Percentiles rank a stretch among this genome's conserved stretches.
Conservation (phyloP, 805 yeast genomes). For the Wickerhamiella vanderwaltii region DNA sequence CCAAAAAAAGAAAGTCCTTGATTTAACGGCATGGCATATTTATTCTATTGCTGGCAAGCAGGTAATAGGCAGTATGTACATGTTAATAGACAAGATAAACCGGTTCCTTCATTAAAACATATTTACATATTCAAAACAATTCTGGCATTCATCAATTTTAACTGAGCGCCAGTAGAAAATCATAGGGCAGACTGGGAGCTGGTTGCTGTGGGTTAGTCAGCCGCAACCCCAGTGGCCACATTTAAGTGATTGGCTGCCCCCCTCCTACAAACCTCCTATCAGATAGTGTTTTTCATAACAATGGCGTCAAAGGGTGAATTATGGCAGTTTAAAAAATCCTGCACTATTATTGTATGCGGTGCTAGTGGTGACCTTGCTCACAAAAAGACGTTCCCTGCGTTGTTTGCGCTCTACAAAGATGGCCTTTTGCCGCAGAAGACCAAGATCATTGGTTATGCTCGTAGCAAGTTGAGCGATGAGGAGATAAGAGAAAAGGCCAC, state of each 20-base stretch:
- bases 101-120: no score
- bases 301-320: constrained; percentile 4
- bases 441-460: constrained; percentile 82
- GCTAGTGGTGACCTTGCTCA: constrained; percentile 24
- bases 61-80: no score
- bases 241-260: constrained; percentile 5
- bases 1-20: no score
- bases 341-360: constrained; percentile 22
- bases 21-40: no score
- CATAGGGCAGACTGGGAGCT: no score
- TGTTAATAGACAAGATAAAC: no score
- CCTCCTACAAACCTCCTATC: no score
- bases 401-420: constrained; percentile 41
- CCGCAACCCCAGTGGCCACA: constrained; percentile 7
- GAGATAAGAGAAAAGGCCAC: constrained; percentile 59
- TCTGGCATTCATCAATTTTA: no score
- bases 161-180: no score
- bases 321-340: constrained; percentile 12
- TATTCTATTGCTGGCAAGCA: no score
- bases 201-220: constrained; percentile 5
- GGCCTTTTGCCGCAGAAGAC: constrained; percentile 62
- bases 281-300: no score
- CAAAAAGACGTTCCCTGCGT: constrained; percentile 31
- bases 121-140: no score
- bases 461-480: constrained; percentile 57